phyloP scores from a whole-genome alignment of 75 land plant genomes.

The Adiantum capillusveneris region DNA sequence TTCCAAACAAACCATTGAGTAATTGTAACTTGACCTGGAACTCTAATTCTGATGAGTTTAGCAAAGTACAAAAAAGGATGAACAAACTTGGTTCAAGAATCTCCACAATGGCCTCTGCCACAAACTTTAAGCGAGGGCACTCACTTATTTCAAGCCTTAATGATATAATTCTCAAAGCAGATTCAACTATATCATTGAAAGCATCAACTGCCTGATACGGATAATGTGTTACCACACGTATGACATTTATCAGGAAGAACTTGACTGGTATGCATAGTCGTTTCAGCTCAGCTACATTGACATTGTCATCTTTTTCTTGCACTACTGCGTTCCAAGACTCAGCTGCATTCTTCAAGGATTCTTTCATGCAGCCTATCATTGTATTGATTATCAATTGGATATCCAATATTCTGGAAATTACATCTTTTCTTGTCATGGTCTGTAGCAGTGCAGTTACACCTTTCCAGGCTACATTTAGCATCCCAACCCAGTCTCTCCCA shows the following conservation, averaged over 20 bases:
- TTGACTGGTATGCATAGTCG: conserved; percentile 66
- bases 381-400: conserved; percentile 47
- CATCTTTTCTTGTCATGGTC: conserved; percentile 33
- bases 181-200: conserved; percentile 36
- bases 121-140: conserved; percentile 29
- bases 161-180: conserved; percentile 47
- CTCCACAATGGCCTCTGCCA: conserved; percentile 48
- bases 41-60: conserved; percentile 43
- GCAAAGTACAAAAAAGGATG: conserved; percentile 47
- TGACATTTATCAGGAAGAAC: conserved; percentile 73
- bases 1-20: conserved; percentile 43
- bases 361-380: conserved; percentile 47
- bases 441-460: conserved; percentile 72
- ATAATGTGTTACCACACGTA: conserved; percentile 50
- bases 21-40: conserved; percentile 38
- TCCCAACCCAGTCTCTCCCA: conserved; percentile 54
- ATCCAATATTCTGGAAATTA: conserved; percentile 43
- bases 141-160: conserved; percentile 32
- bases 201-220: conserved; percentile 47
- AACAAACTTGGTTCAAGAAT: conserved; percentile 60
- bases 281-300: conserved; percentile 42
- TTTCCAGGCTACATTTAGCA: conserved; percentile 80
- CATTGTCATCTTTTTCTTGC: conserved; percentile 9
- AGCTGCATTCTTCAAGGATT: conserved; percentile 51
- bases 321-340: conserved; percentile 39